Conservation (phyloP, 192 early-diverging fungal species). For the Kappamyces sp. region DNA sequence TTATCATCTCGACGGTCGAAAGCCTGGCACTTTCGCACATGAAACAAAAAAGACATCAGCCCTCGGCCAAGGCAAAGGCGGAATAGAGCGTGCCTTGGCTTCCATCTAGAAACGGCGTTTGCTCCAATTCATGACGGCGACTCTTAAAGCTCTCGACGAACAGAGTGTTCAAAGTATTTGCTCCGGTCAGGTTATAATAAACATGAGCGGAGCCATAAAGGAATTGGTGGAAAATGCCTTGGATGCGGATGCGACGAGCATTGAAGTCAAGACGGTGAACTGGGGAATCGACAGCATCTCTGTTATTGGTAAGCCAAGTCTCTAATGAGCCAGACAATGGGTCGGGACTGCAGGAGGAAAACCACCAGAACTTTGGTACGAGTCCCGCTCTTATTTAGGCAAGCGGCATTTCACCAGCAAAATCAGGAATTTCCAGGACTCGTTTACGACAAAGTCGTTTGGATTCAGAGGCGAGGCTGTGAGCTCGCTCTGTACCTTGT, state of each 20-base stretch:
- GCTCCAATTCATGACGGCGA: too few species aligned
- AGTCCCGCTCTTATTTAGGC: constrained; percentile 36
- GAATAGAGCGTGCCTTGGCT: too few species aligned
- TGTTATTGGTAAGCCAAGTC: background rate
- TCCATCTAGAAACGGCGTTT: too few species aligned
- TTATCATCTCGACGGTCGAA: constrained; percentile 76
- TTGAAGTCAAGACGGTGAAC: constrained; percentile 80
- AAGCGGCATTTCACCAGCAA: constrained; percentile 91
- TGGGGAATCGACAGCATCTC: constrained; percentile 34
- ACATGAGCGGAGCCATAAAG: constrained; percentile 31
- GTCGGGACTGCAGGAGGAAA: constrained; percentile 58
- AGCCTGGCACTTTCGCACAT: constrained; percentile 73
- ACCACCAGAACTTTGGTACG: constrained; percentile 64
- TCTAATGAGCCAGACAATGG: constrained; percentile 67
- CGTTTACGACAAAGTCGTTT: constrained; percentile 57
- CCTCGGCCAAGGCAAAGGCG: too few species aligned
- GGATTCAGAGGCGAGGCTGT: constrained; percentile 93
- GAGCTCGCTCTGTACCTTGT: constrained; percentile 78
- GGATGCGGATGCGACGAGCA: constrained; percentile 75
- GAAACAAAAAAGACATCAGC: constrained; percentile 12
- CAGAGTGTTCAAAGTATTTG: too few species aligned
- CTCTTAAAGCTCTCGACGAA: too few species aligned
- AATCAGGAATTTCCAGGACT: constrained; percentile 61
- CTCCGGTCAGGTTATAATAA: constrained; percentile 19
- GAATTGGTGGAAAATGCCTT: constrained; percentile 93